Conservation (phyloP, 1,284 basidiomycete genomes). For the Marasmius fiardii region DNA sequence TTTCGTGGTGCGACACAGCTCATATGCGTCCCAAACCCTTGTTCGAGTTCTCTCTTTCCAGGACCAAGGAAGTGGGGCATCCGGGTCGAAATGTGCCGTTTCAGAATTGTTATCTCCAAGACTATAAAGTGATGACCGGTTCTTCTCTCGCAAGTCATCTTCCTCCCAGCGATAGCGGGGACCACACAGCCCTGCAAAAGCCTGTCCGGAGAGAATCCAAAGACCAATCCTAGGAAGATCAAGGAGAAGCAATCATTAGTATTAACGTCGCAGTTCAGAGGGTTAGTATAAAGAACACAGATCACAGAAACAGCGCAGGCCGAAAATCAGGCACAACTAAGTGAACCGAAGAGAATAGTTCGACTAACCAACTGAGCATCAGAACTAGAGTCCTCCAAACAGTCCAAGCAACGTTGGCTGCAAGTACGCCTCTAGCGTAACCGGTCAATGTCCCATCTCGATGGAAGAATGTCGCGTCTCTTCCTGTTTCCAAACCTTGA, state of each 20-base stretch:
- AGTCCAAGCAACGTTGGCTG: constrained; percentile 76
- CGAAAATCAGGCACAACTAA: constrained; percentile 1
- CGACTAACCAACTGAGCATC: constrained; percentile 59
- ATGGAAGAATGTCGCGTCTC: constrained; percentile 75
- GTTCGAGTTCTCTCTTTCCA: constrained; percentile 73
- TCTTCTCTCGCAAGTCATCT: constrained; percentile 58
- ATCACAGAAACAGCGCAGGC: not conserved
- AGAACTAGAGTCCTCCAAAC: constrained; percentile 66
- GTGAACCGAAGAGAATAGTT: not conserved
- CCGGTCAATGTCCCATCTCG: constrained; percentile 60
- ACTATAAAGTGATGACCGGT: constrained; percentile 39
- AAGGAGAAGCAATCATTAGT: not conserved
- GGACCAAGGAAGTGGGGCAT: constrained; percentile 56
- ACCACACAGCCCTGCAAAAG: constrained; percentile 77
- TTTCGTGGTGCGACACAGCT: constrained; percentile 64
- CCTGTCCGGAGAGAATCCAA: constrained; percentile 71
- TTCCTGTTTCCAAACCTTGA: constrained; percentile 38
- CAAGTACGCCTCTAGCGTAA: constrained; percentile 72
- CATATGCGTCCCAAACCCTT: constrained; percentile 74
- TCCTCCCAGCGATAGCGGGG: constrained; percentile 81
- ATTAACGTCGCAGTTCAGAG: not conserved
- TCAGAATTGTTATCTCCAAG: constrained; percentile 39
- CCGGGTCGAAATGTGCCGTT: constrained; percentile 17
- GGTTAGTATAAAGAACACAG: not conserved
- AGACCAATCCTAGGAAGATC: constrained; percentile 54